Conservation (phyloP, 352 stramenopile species). For the Phytopythium vexans region DNA sequence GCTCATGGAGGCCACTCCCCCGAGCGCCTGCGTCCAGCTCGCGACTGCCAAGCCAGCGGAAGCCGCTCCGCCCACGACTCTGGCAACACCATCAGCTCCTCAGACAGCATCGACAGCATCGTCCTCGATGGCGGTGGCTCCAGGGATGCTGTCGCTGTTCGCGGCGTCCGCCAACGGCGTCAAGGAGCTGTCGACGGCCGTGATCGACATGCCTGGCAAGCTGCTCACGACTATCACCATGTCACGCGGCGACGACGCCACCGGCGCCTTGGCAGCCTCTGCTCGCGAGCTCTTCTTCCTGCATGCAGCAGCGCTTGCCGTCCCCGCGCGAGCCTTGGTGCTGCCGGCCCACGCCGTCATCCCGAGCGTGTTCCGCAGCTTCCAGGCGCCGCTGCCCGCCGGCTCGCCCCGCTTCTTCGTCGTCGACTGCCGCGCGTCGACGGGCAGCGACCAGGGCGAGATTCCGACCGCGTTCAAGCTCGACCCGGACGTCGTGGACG, state of each 20-base stretch:
- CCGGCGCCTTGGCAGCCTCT: slow-evolving; percentile 9
- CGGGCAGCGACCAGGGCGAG: slow-evolving; percentile 42
- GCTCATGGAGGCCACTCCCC: slow-evolving; percentile 62
- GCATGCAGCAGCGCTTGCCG: slow-evolving; percentile 44
- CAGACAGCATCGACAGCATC: neutral
- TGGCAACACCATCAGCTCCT: neutral
- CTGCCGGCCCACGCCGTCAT: slow-evolving; percentile 64
- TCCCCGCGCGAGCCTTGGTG: slow-evolving; percentile 48
- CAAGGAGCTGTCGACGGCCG: slow-evolving; percentile 57
- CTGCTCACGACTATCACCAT: slow-evolving; percentile 39
- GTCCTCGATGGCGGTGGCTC: slow-evolving; percentile 10
- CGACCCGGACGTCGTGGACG: slow-evolving; percentile 66
- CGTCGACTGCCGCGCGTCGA: slow-evolving; percentile 59
- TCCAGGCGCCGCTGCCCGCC: slow-evolving; percentile 36
- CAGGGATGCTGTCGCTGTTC: slow-evolving; percentile 49
- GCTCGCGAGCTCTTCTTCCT: slow-evolving; percentile 49
- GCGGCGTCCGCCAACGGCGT: slow-evolving; percentile 61
- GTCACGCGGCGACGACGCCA: slow-evolving; percentile 13
- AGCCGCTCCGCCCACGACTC: neutral
- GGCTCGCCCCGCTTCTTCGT: slow-evolving; percentile 68
- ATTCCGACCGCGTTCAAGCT: slow-evolving; percentile 80
- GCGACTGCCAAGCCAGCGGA: neutral
- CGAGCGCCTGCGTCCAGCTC: slow-evolving; percentile 54
- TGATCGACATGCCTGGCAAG: slow-evolving; percentile 75
- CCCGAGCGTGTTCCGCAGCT: slow-evolving; percentile 65